Base-by-base conservation (phyloP, 2,329 filamentous ascomycete genomes). In the Ceratocystis ficicola region DNA sequence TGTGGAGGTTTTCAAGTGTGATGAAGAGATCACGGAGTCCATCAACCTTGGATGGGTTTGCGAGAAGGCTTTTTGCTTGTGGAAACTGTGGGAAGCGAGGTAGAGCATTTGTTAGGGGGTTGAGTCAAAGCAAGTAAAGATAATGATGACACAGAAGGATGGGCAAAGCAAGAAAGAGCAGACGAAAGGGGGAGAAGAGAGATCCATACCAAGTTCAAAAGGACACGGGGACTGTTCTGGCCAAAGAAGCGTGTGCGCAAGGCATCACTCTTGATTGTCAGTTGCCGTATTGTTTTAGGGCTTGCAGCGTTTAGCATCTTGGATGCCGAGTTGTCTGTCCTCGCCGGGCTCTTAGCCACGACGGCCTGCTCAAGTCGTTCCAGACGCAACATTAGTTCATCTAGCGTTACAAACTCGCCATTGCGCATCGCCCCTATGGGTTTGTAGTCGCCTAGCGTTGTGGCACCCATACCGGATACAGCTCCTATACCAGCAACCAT, bases 341-440 rank as follows among this genome's bases (percentile, higher is more conserved):
- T 72, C 5, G 73, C 74, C 3, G 78, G 75, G 64, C 74, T 76
- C 65, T 77, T 77, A 44, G 75, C 74, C 46, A 78, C 72, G 5
- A 82, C 71, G 1, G 80, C 75, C 68, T 76, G 80, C 70, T 84
- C 81, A n/a, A 84, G 73, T 7, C 80, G 77, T 65, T 83, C 81
- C 71, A 84, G 77, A 30, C 81, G 76, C 62, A 75, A 69, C 1
- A 77, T 74, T 44, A 83, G 75, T 57, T 83, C 79, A 65, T 83
- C 79, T 6, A 82, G 71, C 6, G 75, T 72, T 48, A 73, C 32
- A 62, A 71, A 72, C 25, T 72, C 66, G 7, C 68, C 68, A 46
- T 71, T 71, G 48, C 70, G 70, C 66, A 69, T 66, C 25, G 65
- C 8, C 4, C 66, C 66, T 7, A 67, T 12, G 30, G 44, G 28